Evolutionary conservation across 1,284 basidiomycete genomes (phyloP), one percentile per base, ranked within the genome.

Genomic region (Cryptococcus hybrid): DNA sequence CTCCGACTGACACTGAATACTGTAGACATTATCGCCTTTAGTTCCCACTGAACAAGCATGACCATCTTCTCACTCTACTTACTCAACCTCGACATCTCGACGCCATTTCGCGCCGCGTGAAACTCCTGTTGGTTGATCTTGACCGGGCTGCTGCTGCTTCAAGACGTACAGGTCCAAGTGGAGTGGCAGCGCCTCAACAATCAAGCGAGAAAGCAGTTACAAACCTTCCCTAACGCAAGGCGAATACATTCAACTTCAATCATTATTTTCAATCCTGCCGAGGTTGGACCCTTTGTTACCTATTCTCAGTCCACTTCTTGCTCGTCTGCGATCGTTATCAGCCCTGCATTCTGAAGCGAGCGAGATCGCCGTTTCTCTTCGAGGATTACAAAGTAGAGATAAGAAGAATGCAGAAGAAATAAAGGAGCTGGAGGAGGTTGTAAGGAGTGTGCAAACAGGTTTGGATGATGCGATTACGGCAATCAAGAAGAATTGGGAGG

Each of bases 41-140:
- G 79, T 96, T 1, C 86, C 89, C 0, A 85, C 81, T 98, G 45
- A 84, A 84, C 13, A 86, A 90, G 36, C 84, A 97, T 42, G 92
- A 91, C 70, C 86, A 87, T 35, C 60, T 73, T 56, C 81, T 98
- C 36, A 86, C 87, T 2, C 82, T 98, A 12, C 85, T 99, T 52
- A 91, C 93, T 0, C 93, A 98, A 80, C 95, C 96, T 0, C 86
- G 93, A 5, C 94, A 99, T 73, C 87, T 99, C 42, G 95, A 99
- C 75, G 89, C 92, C n/a, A 90, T 98, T 62, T 92, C 92, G 1
- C 85, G 94, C 13, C 87, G 95, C 7, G 85, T 98, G 64, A 99
- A 98, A 70, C 81, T 97, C 7, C 85, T 98, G 13, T 83, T 95
- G 7, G 88, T 92, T 0, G 95, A 99, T 75, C 84, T 99, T 55